Evolutionary conservation across 176 grass and related monocot genomes (phyloP).

Genomic region (Aechmea fasciata): DNA sequence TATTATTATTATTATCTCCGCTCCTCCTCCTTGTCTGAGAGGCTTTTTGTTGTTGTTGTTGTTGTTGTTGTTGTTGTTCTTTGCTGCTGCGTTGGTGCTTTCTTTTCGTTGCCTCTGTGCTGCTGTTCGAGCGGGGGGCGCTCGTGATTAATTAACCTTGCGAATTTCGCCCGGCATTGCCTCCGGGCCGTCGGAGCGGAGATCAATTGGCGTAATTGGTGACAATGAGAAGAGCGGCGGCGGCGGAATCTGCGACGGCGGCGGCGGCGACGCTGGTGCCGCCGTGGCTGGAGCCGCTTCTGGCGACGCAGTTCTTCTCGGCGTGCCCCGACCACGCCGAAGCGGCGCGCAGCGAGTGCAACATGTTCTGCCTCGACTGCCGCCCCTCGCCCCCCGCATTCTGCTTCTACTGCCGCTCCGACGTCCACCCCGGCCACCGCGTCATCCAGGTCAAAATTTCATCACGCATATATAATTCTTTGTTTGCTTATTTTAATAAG

Average conservation of each 20-base stretch:
- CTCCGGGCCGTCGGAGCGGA: no score
- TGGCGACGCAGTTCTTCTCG: constrained; percentile 52
- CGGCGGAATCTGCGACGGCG: constrained; percentile 8
- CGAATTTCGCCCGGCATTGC: no score
- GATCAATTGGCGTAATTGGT: constrained; percentile 3
- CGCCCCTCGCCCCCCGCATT: constrained; percentile 35
- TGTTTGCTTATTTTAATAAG: no score
- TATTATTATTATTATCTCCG: no score
- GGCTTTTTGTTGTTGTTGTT: no score
- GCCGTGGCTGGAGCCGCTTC: constrained; percentile 57
- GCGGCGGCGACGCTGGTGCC: constrained; percentile 26
- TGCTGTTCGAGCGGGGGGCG: no score
- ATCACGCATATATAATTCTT: background rate
- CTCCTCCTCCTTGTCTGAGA: no score
- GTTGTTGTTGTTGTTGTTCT: no score
- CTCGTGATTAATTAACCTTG: no score
- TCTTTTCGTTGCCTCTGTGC: no score
- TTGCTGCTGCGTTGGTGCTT: no score
- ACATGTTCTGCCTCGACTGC: constrained; percentile 90
- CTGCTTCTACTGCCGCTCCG: constrained; percentile 73
- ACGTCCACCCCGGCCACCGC: constrained; percentile 46
- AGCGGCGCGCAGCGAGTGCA: constrained; percentile 58
- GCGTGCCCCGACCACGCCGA: constrained; percentile 45
- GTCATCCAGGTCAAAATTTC: constrained; percentile 55
- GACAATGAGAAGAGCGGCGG: constrained; percentile 55